A percentile compares a stretch with the other conserved stretches of the same genome.
Conservation (phyloP, 202 grass and related monocot genomes). For the Zizania palustris region DNA sequence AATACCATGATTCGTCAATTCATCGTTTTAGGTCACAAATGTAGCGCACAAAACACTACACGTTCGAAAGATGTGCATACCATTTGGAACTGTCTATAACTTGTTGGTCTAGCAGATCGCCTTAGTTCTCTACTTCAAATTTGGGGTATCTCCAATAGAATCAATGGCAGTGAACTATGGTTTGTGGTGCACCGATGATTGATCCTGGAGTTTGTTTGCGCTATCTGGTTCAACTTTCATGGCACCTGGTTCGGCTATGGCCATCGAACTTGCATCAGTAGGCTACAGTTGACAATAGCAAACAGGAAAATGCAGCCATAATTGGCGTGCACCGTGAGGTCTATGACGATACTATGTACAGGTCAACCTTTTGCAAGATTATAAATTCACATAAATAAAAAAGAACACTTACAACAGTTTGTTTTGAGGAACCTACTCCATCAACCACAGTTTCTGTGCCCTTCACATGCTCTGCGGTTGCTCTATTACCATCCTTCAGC, state of each 20-base stretch:
- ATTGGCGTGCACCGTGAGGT: background rate
- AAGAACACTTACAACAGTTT: constrained; percentile 40
- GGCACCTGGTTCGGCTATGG: constrained; percentile 44
- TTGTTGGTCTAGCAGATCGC: constrained; percentile 8
- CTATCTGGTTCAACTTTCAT: constrained; percentile 43
- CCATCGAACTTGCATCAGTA: constrained; percentile 52
- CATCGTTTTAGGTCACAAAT: constrained; percentile 14
- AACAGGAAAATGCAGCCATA: background rate
- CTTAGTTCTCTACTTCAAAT: constrained; percentile 26
- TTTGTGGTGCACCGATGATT: background rate
- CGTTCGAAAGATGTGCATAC: background rate
- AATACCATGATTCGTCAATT: constrained; percentile 1
- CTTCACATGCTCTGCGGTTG: constrained; percentile 39
- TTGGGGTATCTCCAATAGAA: constrained; percentile 25
- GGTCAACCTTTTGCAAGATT: constrained; percentile 10
- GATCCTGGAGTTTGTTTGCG: constrained; percentile 49
- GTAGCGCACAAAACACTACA: background rate
- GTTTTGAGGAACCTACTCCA: constrained; percentile 49
- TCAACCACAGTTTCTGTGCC: constrained; percentile 44
- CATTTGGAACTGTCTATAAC: constrained; percentile 10
- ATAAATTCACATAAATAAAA: constrained; percentile 5
- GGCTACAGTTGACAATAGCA: constrained; percentile 24
- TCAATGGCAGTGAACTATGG: background rate
- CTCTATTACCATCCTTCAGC: constrained; percentile 50
- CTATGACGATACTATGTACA: background rate